A percentile compares a stretch with the other conserved stretches of the same genome.
Evolutionary conservation across 768 basidiomycete species (phyloP).

Genomic region (Tulasnella calospora): DNA sequence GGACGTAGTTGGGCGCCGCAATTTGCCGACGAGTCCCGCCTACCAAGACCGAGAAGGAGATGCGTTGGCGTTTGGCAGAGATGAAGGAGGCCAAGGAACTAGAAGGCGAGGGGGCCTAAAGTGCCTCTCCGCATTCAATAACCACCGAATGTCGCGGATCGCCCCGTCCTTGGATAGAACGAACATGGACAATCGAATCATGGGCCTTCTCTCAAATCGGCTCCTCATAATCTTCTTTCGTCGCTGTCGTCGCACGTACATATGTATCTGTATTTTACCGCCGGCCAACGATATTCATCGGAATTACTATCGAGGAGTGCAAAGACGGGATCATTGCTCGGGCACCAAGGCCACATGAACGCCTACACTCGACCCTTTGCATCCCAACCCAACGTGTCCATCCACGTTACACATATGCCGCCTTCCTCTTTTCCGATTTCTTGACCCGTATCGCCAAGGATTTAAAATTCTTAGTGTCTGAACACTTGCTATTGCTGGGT

Average conservation of each 20-base stretch:
- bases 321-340: not conserved
- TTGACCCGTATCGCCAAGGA: constrained; percentile 72
- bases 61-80: constrained; percentile 72
- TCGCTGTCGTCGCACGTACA: not conserved
- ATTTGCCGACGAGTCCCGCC: constrained; percentile 79
- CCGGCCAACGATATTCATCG: not conserved
- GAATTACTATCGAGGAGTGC: not conserved
- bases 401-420: constrained; percentile 61
- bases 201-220: not conserved
- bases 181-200: not conserved
- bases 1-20: constrained; percentile 57
- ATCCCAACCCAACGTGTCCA: constrained; percentile 51
- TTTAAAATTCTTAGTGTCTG: constrained; percentile 68
- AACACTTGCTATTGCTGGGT: constrained; percentile 60
- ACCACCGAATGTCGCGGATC: not conserved
- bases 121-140: not conserved
- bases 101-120: not conserved
- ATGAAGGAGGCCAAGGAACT: constrained; percentile 51
- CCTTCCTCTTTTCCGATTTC: constrained; percentile 73
- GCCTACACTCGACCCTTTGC: constrained; percentile 21
- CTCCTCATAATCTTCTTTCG: not conserved
- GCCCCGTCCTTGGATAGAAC: not conserved
- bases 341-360: constrained; percentile 21
- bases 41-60: constrained; percentile 87
- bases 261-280: constrained; percentile 10